A percentile compares a stretch with the other conserved stretches of the same genome.
Evolutionary conservation across 768 basidiomycete species (phyloP).

Genomic region (Lentinula guzmanii): DNA sequence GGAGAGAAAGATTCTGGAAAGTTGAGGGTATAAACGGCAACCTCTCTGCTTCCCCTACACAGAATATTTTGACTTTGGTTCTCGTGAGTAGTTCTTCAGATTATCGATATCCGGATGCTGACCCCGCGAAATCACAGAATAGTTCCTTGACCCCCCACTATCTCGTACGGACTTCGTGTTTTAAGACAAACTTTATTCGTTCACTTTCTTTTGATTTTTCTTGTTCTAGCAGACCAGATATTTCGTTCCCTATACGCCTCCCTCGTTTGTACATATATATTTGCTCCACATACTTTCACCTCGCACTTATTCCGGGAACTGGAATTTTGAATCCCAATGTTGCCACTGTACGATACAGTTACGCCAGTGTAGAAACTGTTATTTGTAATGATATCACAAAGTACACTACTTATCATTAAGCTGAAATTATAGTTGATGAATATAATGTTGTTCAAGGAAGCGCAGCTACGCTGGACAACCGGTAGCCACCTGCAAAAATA

Average conservation of each 20-base stretch:
- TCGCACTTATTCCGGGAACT: not conserved
- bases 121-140: not conserved
- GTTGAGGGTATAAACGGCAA: not conserved
- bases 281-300: not conserved
- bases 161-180: not conserved
- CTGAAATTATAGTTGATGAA: too few species aligned
- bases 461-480: too few species aligned
- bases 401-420: too few species aligned
- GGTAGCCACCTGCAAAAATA: too few species aligned
- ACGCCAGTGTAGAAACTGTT: not conserved
- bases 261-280: not conserved
- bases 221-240: too few species aligned
- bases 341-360: not conserved
- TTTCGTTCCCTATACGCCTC: too few species aligned
- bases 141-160: not conserved
- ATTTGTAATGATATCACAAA: not conserved
- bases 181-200: not conserved
- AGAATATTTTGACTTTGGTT: not conserved
- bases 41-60: not conserved
- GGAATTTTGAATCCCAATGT: not conserved
- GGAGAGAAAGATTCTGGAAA: not conserved
- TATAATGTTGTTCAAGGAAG: too few species aligned
- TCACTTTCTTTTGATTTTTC: too few species aligned
- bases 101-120: not conserved
- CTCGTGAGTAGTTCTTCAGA: not conserved